Percentiles rank a stretch among this genome's conserved stretches.
phyloP scores from a whole-genome alignment of 352 stramenopile genomes.

The Globisporangium mamillatum region DNA sequence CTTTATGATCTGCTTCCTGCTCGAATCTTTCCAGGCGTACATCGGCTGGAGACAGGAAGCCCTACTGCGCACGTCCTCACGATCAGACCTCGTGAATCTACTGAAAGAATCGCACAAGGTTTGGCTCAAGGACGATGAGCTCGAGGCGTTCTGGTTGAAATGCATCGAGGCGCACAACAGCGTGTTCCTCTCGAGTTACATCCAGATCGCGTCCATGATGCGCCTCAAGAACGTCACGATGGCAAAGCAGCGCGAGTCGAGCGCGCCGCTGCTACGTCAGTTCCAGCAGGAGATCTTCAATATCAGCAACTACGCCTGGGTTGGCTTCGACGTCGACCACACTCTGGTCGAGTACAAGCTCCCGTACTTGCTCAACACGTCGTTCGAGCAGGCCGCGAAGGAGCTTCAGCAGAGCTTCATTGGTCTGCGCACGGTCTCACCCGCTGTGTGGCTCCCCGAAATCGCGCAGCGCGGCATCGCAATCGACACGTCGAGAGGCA shows the following conservation, averaged over 20 bases:
- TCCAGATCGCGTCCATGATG: slow-evolving; percentile 30
- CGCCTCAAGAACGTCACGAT: slow-evolving; percentile 37
- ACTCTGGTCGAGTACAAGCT: slow-evolving; percentile 49
- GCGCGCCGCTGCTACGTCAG: slow-evolving; percentile 26
- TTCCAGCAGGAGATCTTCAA: slow-evolving; percentile 35
- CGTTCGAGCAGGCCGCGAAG: slow-evolving; percentile 38
- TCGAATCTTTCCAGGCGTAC: slow-evolving; percentile 23
- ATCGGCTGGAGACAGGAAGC: slow-evolving; percentile 31
- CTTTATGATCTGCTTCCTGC: neutral
- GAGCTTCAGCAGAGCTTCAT: slow-evolving; percentile 47
- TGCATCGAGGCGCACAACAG: slow-evolving; percentile 36
- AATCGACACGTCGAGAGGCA: slow-evolving; percentile 40
- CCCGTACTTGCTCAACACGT: slow-evolving; percentile 37
- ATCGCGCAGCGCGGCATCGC: slow-evolving; percentile 44
- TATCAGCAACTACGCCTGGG: slow-evolving; percentile 43
- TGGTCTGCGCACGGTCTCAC: slow-evolving; percentile 25
- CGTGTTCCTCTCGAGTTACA: slow-evolving; percentile 34
- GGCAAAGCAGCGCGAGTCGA: slow-evolving; percentile 24
- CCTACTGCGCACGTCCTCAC: slow-evolving; percentile 26
- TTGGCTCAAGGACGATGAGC: slow-evolving; percentile 40
- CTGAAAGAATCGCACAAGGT: slow-evolving; percentile 26
- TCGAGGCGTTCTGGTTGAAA: slow-evolving; percentile 43
- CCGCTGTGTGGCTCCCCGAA: slow-evolving; percentile 31
- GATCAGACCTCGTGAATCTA: slow-evolving; percentile 21
- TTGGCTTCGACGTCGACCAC: slow-evolving; percentile 59